Evolutionary conservation across 441 rosid genomes (phyloP).

Genomic region (Pelargonium citronellum): DNA sequence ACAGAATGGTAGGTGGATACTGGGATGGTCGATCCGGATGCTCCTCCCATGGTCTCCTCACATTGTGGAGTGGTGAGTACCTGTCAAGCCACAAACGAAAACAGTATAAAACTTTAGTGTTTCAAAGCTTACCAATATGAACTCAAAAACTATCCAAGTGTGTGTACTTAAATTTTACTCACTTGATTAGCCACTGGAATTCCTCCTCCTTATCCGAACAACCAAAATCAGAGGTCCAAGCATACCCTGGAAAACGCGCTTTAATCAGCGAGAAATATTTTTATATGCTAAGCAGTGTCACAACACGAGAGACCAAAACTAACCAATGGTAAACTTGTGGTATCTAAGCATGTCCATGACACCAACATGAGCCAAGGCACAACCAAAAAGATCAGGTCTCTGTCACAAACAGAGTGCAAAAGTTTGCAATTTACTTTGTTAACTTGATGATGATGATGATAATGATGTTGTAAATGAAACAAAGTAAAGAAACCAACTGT

Average conservation of each 20-base stretch:
- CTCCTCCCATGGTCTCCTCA: constrained; percentile 80
- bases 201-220: constrained; percentile 83
- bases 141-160: too few species aligned
- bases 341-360: constrained; percentile 98
- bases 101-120: too few species aligned
- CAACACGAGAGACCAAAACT: constrained; percentile 8
- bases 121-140: too few species aligned
- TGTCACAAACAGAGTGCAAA: constrained; percentile 22
- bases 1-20: constrained; percentile 84
- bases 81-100: constrained; percentile 21
- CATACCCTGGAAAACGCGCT: constrained; percentile 51
- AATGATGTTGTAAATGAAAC: too few species aligned
- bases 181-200: constrained; percentile 85
- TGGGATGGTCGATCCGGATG: constrained; percentile 34
- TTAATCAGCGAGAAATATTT: too few species aligned
- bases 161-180: constrained; percentile 23
- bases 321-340: constrained; percentile 93
- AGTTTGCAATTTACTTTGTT: too few species aligned
- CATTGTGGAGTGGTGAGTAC: constrained; percentile 92
- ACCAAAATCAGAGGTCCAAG: constrained; percentile 89
- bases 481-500: too few species aligned
- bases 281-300: too few species aligned
- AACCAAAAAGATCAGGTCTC: constrained; percentile 96
- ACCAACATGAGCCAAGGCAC: constrained; percentile 98
- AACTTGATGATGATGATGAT: too few species aligned